phyloP scores from a whole-genome alignment of 2,329 filamentous ascomycete species.

The Paraconiothyrium sp. region DNA sequence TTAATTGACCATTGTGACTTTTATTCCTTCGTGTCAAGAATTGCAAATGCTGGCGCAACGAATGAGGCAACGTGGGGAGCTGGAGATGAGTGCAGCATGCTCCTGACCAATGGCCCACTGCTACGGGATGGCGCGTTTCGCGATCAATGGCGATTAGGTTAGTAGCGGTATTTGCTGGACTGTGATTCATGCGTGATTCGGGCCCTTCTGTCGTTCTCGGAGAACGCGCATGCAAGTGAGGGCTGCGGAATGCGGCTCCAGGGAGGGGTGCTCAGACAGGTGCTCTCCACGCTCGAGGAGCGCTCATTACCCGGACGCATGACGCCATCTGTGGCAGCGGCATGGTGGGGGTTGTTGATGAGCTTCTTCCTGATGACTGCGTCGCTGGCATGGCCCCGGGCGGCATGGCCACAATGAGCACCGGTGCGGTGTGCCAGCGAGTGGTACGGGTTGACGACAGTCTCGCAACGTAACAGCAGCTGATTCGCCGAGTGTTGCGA shows the following conservation, averaged over 20 bases:
- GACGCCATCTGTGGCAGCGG: slow-evolving; percentile 10
- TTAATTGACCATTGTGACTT: background rate
- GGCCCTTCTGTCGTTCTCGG: background rate
- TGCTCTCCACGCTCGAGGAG: slow-evolving; percentile 5
- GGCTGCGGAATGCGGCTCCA: slow-evolving; percentile 1
- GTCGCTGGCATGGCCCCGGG: background rate
- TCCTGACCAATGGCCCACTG: slow-evolving; percentile 1
- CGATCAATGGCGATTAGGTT: slow-evolving; percentile 4
- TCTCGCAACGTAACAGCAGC: slow-evolving; percentile 20
- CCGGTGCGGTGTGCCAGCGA: slow-evolving; percentile 13
- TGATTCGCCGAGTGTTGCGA: slow-evolving; percentile 25
- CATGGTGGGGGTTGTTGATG: slow-evolving; percentile 10
- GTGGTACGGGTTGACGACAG: slow-evolving; percentile 9
- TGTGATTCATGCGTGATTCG: slow-evolving; percentile 13
- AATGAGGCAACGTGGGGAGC: slow-evolving; percentile 4
- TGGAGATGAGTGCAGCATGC: background rate
- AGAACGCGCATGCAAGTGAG: background rate
- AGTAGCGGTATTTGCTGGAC: background rate
- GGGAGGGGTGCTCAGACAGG: slow-evolving; percentile 3
- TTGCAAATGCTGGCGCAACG: slow-evolving; percentile 9
- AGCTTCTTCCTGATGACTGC: background rate
- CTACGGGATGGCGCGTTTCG: slow-evolving; percentile 13
- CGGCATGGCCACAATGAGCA: slow-evolving; percentile 2
- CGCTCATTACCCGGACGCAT: slow-evolving; percentile 13
- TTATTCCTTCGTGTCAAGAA: background rate